phyloP scores from a whole-genome alignment of 2,329 filamentous ascomycete species.

The Fusarium sp. region DNA sequence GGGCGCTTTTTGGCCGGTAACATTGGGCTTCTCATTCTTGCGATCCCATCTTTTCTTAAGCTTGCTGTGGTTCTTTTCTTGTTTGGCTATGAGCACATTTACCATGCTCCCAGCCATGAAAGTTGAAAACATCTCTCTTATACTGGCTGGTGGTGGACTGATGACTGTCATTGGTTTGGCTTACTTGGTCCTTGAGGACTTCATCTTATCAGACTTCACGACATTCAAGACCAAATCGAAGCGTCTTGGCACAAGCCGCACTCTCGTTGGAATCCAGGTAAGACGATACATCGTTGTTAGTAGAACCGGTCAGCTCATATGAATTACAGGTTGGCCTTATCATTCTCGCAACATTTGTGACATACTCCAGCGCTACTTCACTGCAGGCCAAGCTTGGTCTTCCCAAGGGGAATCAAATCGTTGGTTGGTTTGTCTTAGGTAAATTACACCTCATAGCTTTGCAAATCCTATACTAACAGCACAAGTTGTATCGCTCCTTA shows the following conservation, averaged over 20 bases:
- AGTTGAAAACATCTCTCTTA: slow-evolving; percentile 77
- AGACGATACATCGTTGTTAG: slow-evolving; percentile 21
- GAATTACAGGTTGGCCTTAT: slow-evolving; percentile 75
- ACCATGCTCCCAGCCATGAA: slow-evolving; percentile 91
- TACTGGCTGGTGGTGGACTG: slow-evolving; percentile 82
- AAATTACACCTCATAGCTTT: slow-evolving; percentile 46
- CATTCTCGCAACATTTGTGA: slow-evolving; percentile 84
- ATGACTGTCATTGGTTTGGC: slow-evolving; percentile 82
- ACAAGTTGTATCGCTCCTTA: slow-evolving; percentile 76
- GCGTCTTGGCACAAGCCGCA: slow-evolving; percentile 63
- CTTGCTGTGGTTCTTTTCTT: slow-evolving; percentile 79
- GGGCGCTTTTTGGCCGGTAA: slow-evolving; percentile 80
- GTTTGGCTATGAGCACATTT: slow-evolving; percentile 87
- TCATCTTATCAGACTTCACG: slow-evolving; percentile 60
- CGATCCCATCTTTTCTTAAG: slow-evolving; percentile 72
- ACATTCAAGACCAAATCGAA: slow-evolving; percentile 29
- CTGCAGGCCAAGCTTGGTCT: slow-evolving; percentile 87
- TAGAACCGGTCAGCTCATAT: slow-evolving; percentile 19
- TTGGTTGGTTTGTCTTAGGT: slow-evolving; percentile 86
- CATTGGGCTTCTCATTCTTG: slow-evolving; percentile 80
- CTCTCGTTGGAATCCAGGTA: slow-evolving; percentile 75
- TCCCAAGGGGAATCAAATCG: slow-evolving; percentile 85
- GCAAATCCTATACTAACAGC: slow-evolving; percentile 26
- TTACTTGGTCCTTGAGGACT: slow-evolving; percentile 85
- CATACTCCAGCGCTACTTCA: slow-evolving; percentile 84